Conservation (phyloP, 371 early-diverging fungal species). For the Blastocladiella emersonii region DNA sequence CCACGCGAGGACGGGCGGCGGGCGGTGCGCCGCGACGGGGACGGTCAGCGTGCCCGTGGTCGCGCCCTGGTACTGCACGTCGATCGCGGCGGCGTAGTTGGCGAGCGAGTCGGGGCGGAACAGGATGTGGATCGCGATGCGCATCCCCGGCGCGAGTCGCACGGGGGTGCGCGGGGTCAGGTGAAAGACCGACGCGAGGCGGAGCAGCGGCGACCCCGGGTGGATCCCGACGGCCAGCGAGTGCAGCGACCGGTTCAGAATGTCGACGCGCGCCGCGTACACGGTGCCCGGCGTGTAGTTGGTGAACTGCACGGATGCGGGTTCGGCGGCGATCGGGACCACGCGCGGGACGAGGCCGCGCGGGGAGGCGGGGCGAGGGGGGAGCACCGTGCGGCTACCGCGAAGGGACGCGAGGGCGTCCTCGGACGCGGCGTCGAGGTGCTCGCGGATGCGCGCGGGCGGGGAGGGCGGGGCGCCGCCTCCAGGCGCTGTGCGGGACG, state of each 20-base stretch:
- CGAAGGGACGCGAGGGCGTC: too few relatives aligned
- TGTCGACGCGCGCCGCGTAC: not conserved
- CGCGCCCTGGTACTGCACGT: too few relatives aligned
- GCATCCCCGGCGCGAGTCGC: not conserved
- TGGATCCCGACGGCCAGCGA: not conserved
- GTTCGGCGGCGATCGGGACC: not conserved
- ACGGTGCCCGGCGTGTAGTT: not conserved
- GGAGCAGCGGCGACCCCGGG: not conserved
- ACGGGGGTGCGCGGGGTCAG: not conserved
- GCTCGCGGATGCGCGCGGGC: too few relatives aligned
- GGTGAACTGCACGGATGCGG: not conserved
- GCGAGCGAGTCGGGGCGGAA: slow-evolving; percentile 1
- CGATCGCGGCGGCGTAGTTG: not conserved
- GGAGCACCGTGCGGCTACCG: too few relatives aligned
- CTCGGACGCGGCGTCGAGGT: too few relatives aligned
- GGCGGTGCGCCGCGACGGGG: too few relatives aligned
- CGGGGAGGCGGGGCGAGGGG: too few relatives aligned
- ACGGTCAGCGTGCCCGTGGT: too few relatives aligned
- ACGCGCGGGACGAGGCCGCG: too few relatives aligned
- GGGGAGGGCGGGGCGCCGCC: too few relatives aligned
- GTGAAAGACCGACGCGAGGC: not conserved
- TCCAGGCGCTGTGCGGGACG: too few relatives aligned
- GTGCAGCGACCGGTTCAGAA: not conserved
- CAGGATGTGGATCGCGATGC: not conserved
- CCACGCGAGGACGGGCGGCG: too few relatives aligned